Evolutionary conservation across 2,329 filamentous ascomycete species (phyloP).

Genomic region (Graphilbum ipis-grandicollis): DNA sequence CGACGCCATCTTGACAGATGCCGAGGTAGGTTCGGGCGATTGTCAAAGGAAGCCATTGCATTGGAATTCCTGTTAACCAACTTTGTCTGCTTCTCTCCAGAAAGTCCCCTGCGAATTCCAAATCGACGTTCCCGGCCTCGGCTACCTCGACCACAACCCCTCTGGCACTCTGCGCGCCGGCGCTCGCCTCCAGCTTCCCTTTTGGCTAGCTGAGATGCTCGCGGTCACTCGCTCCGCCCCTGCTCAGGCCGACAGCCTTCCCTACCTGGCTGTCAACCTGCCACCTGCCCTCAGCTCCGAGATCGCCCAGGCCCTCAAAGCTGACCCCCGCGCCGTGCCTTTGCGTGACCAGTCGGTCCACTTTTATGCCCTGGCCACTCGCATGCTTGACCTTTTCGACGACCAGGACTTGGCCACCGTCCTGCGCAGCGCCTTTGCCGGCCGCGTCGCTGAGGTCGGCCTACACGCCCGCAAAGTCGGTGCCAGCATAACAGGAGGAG

Average conservation of each 20-base stretch:
- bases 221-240: conserved; percentile 43
- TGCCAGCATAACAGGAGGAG: conserved; percentile 32
- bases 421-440: conserved; percentile 61
- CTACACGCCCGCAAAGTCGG: conserved; percentile 78
- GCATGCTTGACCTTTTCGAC: conserved; percentile 81
- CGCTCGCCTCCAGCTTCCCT: conserved; percentile 64
- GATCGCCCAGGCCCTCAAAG: conserved; percentile 79
- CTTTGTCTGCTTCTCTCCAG: conserved; percentile 21
- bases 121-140: conserved; percentile 70
- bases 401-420: conserved; percentile 62
- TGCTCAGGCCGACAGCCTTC: conserved; percentile 8
- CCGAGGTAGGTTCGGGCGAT: conserved; percentile 42
- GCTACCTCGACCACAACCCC: conserved; percentile 75
- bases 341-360: conserved; percentile 68
- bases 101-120: conserved; percentile 96
- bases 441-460: conserved; percentile 64
- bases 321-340: conserved; percentile 73
- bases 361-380: conserved; percentile 72
- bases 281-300: conserved; percentile 60
- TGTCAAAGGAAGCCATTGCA: too few relatives aligned
- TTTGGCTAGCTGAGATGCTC: conserved; percentile 93
- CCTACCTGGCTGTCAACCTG: conserved; percentile 65
- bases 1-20: conserved; percentile 69
- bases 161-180: conserved; percentile 55
- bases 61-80: too few relatives aligned